These are phyloP conservation scores for Gossypium davidsonii DNA, from an alignment of 441 rosid species.

Conservation along the genomic window DNA sequence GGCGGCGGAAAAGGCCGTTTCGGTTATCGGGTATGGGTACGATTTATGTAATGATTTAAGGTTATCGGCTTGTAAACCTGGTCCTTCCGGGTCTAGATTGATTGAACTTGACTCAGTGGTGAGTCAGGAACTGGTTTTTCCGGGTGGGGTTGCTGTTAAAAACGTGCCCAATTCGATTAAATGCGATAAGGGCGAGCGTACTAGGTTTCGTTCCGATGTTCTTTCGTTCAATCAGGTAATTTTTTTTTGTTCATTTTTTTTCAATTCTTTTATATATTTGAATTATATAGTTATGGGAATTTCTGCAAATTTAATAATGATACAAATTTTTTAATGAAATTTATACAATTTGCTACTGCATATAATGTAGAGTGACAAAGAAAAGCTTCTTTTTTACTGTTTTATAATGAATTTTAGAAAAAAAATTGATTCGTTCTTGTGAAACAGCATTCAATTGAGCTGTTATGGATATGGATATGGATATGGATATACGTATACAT, in stretches of 20 bases:
- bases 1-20: constrained; percentile 80
- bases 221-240: constrained; percentile 79
- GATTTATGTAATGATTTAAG: constrained; percentile 56
- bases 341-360: too few relatives aligned
- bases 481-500: too few relatives aligned
- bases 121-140: constrained; percentile 54
- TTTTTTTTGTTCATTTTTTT: background rate
- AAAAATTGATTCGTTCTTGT: background rate
- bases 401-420: background rate
- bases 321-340: too few relatives aligned
- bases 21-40: constrained; percentile 77
- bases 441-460: background rate
- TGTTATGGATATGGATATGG: background rate
- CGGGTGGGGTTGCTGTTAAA: constrained; percentile 60
- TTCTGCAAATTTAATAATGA: background rate
- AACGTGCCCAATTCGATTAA: constrained; percentile 56
- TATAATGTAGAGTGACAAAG: too few relatives aligned
- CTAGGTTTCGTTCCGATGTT: constrained; percentile 70
- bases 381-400: background rate
- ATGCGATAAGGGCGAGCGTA: constrained; percentile 93
- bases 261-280: background rate
- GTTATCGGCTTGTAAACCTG: constrained; percentile 49
- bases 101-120: constrained; percentile 41
- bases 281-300: background rate
- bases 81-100: constrained; percentile 45